These are phyloP conservation scores for Colletotrichum caudatum DNA, from an alignment of 2,329 filamentous ascomycete species.

Conservation along the genomic window DNA sequence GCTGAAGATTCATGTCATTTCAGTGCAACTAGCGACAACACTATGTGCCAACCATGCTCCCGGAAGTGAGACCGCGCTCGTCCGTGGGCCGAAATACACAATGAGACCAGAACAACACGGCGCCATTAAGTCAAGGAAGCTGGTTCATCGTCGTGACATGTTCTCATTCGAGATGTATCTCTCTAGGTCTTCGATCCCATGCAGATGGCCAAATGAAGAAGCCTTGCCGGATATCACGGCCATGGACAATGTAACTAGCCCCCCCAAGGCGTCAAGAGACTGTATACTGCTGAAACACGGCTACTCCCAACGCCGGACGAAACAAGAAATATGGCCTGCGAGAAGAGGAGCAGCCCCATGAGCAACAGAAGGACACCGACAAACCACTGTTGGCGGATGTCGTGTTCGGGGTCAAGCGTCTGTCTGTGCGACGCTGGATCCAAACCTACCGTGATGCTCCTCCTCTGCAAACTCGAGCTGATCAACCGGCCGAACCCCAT, in stretches of 20 bases:
- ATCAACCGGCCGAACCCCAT: not conserved
- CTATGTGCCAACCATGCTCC: not conserved
- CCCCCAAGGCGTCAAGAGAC: not conserved
- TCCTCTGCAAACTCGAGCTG: conserved; percentile 11
- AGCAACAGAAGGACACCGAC: conserved; percentile 1
- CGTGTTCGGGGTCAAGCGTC: conserved; percentile 5
- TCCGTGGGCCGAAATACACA: too few species aligned
- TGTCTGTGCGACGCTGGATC: conserved; percentile 18
- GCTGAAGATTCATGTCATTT: not conserved
- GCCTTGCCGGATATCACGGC: not conserved
- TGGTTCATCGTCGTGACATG: not conserved
- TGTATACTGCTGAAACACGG: conserved; percentile 27
- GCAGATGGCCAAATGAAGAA: not conserved
- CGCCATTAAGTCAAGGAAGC: not conserved
- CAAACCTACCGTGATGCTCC: conserved; percentile 9
- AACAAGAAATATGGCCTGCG: conserved; percentile 18
- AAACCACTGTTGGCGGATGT: not conserved
- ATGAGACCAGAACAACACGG: not conserved
- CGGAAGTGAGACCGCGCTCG: too few species aligned
- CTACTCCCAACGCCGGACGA: conserved; percentile 38
- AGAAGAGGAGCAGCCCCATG: conserved; percentile 13
- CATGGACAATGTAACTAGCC: not conserved
- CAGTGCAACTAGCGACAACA: not conserved
- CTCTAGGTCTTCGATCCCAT: not conserved
- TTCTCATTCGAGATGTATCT: conserved; percentile 2